A percentile compares a stretch with the other conserved stretches of the same genome.
Conservation (phyloP, 2,329 filamentous ascomycete species). For the Pestalotiopsis sp. region DNA sequence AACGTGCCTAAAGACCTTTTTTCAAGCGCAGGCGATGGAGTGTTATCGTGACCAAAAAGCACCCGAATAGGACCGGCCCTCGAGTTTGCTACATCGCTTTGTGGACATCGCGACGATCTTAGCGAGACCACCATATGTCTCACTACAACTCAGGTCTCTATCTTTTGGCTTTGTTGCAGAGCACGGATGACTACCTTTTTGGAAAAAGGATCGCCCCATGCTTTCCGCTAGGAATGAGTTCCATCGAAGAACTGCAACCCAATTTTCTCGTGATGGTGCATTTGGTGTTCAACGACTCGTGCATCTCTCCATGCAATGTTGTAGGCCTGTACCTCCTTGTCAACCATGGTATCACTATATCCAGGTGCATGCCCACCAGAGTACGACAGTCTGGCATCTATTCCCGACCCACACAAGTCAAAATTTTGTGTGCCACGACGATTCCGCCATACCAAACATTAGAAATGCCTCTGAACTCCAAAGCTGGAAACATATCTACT, state of each 20-base stretch:
- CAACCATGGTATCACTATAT: neutral
- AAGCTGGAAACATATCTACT: neutral
- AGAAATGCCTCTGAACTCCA: neutral
- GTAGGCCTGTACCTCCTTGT: neutral
- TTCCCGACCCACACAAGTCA: slow-evolving; percentile 5
- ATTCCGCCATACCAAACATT: neutral
- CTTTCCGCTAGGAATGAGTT: neutral
- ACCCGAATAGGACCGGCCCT: neutral
- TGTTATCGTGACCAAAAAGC: neutral
- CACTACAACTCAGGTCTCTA: neutral
- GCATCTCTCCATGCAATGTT: neutral
- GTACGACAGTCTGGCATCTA: neutral
- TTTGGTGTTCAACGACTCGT: neutral
- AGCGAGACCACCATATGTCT: neutral
- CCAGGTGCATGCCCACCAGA: neutral
- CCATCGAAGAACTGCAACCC: neutral
- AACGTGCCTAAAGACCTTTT: no score
- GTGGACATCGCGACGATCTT: neutral
- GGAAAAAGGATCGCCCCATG: neutral
- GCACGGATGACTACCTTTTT: neutral
- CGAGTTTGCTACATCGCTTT: neutral
- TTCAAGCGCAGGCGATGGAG: neutral
- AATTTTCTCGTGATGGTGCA: slow-evolving; percentile 6
- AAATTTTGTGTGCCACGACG: neutral
- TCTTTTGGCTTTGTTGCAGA: neutral